Evolutionary conservation across 257 asterid genomes (phyloP), one percentile per base, ranked within the genome.

Genomic region (Salvia hispanica): DNA sequence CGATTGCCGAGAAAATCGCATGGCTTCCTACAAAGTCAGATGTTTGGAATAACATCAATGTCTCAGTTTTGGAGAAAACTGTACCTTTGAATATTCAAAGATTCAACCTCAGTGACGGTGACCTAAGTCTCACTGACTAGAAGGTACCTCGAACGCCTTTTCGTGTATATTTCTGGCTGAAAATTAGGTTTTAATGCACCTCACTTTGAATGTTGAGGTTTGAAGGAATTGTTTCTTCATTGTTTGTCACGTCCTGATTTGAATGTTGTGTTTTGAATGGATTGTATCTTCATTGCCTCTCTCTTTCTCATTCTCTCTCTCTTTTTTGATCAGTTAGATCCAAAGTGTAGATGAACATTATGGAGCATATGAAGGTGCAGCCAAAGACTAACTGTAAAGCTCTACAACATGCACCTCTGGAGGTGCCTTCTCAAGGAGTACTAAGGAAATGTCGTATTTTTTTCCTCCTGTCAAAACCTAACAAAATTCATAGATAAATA

Each of bases 1-100:
- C 6, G 52, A 76, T 85, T 28, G 91, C 92, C 0, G 99, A 94
- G 84, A 90, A 81, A 74, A 85, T 93, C 3, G 81, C 95, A 18
- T 76, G 69, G 78, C 92, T 90, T 47, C 95, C 99, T 3, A 80
- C 96, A 9, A 88, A 81, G 67, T 9, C 89, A 48, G 96, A 90
- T 36, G 85, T 81, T 60, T 93, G 99, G 97, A 80, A 68, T 72
- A 84, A 84, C 62, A 62, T 93, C 53, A 85, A 83, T 8, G 99
- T 93, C 66, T 70, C 89, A 9, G 88, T 90, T 70, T 74, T 90
- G 69, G 83, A 86, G 80, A 84, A 81, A 13, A 74, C 72, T 58
- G 88, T 85, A 21, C 88, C 95, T 0, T 71, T 93, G 80, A 79
- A 64, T 76, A 37, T 90, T 73, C 78, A 62, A 58, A 84, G 95